phyloP scores from a whole-genome alignment of 164 flowering plant genomes.

The Taxillus chinensis region DNA sequence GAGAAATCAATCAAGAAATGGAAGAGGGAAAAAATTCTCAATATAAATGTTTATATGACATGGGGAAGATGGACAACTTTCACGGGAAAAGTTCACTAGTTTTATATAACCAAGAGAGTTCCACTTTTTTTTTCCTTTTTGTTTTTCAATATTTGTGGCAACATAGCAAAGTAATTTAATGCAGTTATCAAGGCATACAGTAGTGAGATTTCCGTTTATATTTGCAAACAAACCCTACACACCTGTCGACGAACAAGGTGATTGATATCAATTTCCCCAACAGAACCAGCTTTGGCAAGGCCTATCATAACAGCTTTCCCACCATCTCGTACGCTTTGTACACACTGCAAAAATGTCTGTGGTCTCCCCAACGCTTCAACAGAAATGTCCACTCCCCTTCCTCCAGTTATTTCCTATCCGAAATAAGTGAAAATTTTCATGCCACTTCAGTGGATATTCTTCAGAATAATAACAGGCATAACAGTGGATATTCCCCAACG shows the following conservation, averaged over 20 bases:
- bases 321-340: constrained; percentile 83
- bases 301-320: constrained; percentile 99
- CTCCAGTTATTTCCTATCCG: constrained; percentile 84
- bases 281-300: constrained; percentile 61
- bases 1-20: too few species aligned
- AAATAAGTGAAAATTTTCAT: constrained; percentile 1
- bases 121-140: too few species aligned
- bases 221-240: not conserved
- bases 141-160: too few species aligned
- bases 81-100: too few species aligned
- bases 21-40: too few species aligned
- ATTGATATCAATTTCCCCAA: constrained; percentile 88
- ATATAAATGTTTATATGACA: too few species aligned
- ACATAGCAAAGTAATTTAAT: too few species aligned
- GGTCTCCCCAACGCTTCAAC: constrained; percentile 94
- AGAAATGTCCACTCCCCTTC: constrained; percentile 85
- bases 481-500: too few species aligned
- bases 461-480: too few species aligned
- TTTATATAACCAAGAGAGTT: too few species aligned
- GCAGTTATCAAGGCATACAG: too few species aligned
- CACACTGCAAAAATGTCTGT: constrained; percentile 74
- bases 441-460: not conserved
- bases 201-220: not conserved
- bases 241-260: constrained; percentile 99
- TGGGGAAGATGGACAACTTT: too few species aligned